Conservation (phyloP, 192 early-diverging fungal species). For the Spizellomyces sp. region DNA sequence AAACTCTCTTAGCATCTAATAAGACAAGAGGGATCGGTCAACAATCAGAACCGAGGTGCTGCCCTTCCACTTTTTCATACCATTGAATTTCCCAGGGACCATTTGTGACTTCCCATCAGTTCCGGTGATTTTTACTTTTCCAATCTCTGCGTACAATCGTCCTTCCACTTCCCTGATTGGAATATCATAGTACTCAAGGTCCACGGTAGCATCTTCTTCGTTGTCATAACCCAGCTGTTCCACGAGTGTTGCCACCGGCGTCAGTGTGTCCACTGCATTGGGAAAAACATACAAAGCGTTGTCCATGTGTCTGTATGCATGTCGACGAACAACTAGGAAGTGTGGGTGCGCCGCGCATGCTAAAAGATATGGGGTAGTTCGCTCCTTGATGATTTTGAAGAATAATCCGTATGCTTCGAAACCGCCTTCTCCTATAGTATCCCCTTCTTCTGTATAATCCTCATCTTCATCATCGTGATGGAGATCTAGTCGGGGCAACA, state of each 20-base stretch:
- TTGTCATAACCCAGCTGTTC: conserved; percentile 64
- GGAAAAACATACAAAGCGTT: conserved; percentile 57
- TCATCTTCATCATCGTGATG: conserved; percentile 43
- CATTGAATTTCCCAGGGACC: conserved; percentile 21
- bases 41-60: conserved; percentile 8
- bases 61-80: conserved; percentile 11
- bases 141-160: conserved; percentile 35
- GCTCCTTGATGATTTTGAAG: conserved; percentile 68
- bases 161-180: conserved; percentile 16
- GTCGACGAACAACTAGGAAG: conserved; percentile 73
- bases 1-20: conserved; percentile 28
- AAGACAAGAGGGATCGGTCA: background rate
- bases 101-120: conserved; percentile 9
- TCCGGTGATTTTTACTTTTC: conserved; percentile 21
- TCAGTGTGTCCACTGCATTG: conserved; percentile 45
- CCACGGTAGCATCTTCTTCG: conserved; percentile 43
- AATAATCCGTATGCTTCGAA: conserved; percentile 69
- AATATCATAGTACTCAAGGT: conserved; percentile 44
- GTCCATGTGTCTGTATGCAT: conserved; percentile 72
- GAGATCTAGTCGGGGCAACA: conserved; percentile 49
- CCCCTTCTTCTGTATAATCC: conserved; percentile 29
- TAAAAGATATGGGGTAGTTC: conserved; percentile 68
- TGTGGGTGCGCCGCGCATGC: conserved; percentile 77
- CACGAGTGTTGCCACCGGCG: conserved; percentile 51
- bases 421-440: conserved; percentile 31